Evolutionary conservation across 208 protist species (phyloP).

Genomic region (Acanthamoeba royreba): DNA sequence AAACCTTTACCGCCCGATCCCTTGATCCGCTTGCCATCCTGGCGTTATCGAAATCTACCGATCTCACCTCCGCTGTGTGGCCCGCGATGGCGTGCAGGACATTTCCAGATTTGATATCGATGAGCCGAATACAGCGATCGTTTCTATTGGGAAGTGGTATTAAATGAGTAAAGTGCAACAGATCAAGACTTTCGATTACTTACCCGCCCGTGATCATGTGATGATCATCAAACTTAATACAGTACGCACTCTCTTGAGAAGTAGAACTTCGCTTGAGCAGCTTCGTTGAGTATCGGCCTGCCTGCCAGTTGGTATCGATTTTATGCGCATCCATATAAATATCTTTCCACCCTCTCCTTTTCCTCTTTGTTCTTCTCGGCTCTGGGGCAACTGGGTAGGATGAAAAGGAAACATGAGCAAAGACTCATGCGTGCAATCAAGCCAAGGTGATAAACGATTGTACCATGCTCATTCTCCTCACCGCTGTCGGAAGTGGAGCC

Average conservation of each 20-base stretch:
- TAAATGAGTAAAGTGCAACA: too few species aligned
- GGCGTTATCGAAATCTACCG: neutral
- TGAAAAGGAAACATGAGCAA: too few species aligned
- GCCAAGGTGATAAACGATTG: neutral
- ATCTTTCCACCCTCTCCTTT: neutral
- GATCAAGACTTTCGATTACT: neutral
- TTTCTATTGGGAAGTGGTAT: neutral
- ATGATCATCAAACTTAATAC: neutral
- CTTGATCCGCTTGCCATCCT: neutral
- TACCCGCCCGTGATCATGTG: neutral
- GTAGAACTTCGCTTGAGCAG: neutral
- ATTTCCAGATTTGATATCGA: neutral
- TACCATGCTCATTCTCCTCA: neutral
- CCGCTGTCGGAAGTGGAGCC: neutral
- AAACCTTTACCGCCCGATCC: neutral
- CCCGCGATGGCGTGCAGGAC: neutral
- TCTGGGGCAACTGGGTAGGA: too few species aligned
- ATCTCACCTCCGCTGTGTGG: neutral
- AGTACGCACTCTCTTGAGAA: neutral
- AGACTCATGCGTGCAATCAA: too few species aligned
- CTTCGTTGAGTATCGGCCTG: neutral
- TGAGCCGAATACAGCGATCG: neutral
- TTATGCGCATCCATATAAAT: neutral
- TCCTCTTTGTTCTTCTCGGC: neutral
- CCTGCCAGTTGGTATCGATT: neutral